phyloP scores from a whole-genome alignment of 2,329 filamentous ascomycete genomes.

The Talaromyces albobiverticillius region DNA sequence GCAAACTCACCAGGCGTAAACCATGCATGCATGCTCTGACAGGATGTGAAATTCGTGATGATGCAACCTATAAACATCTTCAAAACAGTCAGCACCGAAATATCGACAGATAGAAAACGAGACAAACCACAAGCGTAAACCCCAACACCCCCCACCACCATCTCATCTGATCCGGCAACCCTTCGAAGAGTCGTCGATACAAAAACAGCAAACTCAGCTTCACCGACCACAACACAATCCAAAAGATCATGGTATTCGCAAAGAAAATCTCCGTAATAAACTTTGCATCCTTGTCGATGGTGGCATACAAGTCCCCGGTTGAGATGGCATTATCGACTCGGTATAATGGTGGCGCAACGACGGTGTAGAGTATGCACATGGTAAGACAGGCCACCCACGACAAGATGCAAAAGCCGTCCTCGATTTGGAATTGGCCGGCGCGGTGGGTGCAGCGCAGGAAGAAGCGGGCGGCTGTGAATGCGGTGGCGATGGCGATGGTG shows the following conservation, averaged over 20 bases:
- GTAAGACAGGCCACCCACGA: conserved; percentile 26
- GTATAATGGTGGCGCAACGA: conserved; percentile 33
- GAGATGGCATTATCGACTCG: conserved; percentile 24
- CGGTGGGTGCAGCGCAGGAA: conserved; percentile 10
- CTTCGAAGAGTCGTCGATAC: conserved; percentile 36
- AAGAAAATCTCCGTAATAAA: conserved; percentile 38
- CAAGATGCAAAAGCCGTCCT: conserved; percentile 14
- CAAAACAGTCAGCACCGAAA: background rate
- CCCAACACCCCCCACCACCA: conserved; percentile 37
- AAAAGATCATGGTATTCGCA: conserved; percentile 36
- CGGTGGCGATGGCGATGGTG: conserved; percentile 18
- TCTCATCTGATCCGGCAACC: conserved; percentile 29
- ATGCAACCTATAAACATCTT: conserved; percentile 37
- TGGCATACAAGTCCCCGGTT: conserved; percentile 24
- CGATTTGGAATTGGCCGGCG: conserved; percentile 10
- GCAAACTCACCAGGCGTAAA: conserved; percentile 25
- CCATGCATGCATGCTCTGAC: conserved; percentile 33
- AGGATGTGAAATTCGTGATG: conserved; percentile 33
- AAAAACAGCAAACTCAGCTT: conserved; percentile 41
- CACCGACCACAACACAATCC: conserved; percentile 39
- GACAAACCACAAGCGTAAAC: conserved; percentile 33
- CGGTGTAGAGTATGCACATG: conserved; percentile 32
- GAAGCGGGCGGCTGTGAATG: conserved; percentile 18
- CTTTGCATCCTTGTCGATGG: conserved; percentile 28
- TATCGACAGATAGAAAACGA: background rate